Evolutionary conservation across 140 eudicot genomes (phyloP).

Genomic region (Senecio squalidus): DNA sequence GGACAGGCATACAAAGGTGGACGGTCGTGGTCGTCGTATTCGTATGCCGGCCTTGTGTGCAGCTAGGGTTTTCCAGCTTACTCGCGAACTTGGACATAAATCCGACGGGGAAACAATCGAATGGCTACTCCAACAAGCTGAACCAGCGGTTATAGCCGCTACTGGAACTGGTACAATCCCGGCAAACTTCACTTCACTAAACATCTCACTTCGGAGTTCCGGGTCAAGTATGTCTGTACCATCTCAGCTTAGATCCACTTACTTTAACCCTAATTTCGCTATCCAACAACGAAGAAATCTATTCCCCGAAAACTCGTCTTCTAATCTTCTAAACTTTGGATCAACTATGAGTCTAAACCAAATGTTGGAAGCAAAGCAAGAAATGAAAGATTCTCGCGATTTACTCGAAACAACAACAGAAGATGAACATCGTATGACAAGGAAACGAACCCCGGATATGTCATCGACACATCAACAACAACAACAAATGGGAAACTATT

Average conservation of each 20-base stretch:
- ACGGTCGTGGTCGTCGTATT: conserved; percentile 94
- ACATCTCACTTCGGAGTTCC: conserved; percentile 84
- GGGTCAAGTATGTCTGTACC: conserved; percentile 90
- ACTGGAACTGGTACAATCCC: conserved; percentile 99
- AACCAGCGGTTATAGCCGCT: conserved; percentile 90
- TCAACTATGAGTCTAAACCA: conserved; percentile 34
- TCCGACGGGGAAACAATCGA: conserved; percentile 89
- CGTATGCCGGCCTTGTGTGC: conserved; percentile 99
- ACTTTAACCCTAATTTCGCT: conserved; percentile 66
- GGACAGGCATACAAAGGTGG: conserved; percentile 85
- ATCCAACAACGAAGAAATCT: conserved; percentile 47
- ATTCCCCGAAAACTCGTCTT: conserved; percentile 37
- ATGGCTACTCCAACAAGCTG: conserved; percentile 95
- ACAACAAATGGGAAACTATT: conserved; percentile 62
- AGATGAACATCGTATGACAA: conserved; percentile 31
- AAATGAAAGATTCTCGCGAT: conserved; percentile 35
- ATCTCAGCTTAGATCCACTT: conserved; percentile 67
- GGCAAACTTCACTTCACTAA: conserved; percentile 85
- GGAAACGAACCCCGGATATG: conserved; percentile 43
- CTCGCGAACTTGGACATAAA: conserved; percentile 91
- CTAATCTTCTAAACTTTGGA: conserved; percentile 51
- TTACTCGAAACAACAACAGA: conserved; percentile 47
- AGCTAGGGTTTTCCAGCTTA: conserved; percentile 94
- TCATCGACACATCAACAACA: conserved; percentile 36
- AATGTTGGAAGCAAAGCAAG: conserved; percentile 59